Base-by-base conservation (phyloP, 2,329 filamentous ascomycete genomes). In the Decorospora gaudefroyi region DNA sequence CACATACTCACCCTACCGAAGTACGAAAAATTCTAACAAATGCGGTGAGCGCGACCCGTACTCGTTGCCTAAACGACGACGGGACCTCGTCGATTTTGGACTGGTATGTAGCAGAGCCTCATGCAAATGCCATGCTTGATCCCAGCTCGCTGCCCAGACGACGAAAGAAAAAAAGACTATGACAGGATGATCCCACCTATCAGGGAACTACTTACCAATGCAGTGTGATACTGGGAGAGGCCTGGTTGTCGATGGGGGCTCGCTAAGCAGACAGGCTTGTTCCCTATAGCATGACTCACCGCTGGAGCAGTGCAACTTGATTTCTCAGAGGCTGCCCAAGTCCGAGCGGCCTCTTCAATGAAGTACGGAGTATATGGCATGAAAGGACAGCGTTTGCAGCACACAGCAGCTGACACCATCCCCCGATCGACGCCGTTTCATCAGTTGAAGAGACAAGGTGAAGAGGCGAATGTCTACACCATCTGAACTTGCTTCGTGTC, bases 241-340 rank as follows among this genome's bases (percentile, higher is more conserved):
- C 48, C 46, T 55, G 40, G 55, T 43, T 46, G 44, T 34, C 21
- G 18, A 31, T 42, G 35, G 48, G n/a, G 39, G 42, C 41, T 53
- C 46, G 50, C 58, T 61, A 55, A 46, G 34, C 22, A 45, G 30
- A 39, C 49, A 49, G 50, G 43, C 46, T 37, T 53, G 33, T 46
- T 43, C 37, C 46, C 33, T 49, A 45, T 53, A 32, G 13, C 45
- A 55, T 62, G 59, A 59, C 51, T 59, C 59, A 61, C 51, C 37
- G 27, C 41, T 40, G 26, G 31, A 40, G 13, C 28, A 15, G 21
- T 42, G 15, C 27, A 25, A 43, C 44, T 37, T 35, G 18, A 18
- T 44, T 30, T 27, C 12, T 35, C 18, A 29, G 29, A 34, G 30
- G 36, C 31, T 40, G 23, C 29, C 32, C 27, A 34, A 28, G 38